phyloP scores from a whole-genome alignment of 176 grass and related monocot genomes.

The Rhynchospora breviuscula region DNA sequence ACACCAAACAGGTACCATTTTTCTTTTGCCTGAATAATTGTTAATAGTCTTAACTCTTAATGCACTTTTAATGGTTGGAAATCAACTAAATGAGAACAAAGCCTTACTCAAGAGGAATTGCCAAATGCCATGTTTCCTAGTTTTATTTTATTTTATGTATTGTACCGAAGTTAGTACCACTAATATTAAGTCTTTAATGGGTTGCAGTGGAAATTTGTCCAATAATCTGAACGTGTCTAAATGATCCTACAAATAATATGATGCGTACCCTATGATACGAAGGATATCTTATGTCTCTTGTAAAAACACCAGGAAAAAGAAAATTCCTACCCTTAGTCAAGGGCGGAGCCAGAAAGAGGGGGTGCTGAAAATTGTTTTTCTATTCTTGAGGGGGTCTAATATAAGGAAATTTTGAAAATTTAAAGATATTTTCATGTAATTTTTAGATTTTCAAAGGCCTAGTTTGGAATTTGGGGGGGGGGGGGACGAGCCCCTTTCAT shows the following conservation, averaged over 20 bases:
- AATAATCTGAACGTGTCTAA: not conserved
- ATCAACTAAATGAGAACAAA: not conserved
- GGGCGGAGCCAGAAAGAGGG: too few species aligned
- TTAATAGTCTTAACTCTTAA: conserved; percentile 1
- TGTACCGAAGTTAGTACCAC: not conserved
- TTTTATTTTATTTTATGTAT: not conserved
- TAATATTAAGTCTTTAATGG: not conserved
- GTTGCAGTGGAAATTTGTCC: not conserved
- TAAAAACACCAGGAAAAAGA: not conserved
- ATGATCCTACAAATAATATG: not conserved
- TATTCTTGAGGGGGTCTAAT: too few species aligned
- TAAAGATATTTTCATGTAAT: too few species aligned
- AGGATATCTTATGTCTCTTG: not conserved
- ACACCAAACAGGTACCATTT: conserved; percentile 86
- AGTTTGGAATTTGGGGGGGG: too few species aligned
- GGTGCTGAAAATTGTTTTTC: too few species aligned
- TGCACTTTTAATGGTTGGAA: not conserved
- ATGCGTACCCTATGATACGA: not conserved
- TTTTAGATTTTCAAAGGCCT: too few species aligned
- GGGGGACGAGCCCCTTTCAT: too few species aligned
- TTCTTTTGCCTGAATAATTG: not conserved
- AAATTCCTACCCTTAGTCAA: not conserved
- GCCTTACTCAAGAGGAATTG: not conserved
- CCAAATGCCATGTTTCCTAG: not conserved
- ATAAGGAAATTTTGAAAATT: too few species aligned